Conservation (phyloP, 768 basidiomycete species). For the Macrolepiota dolichaula region DNA sequence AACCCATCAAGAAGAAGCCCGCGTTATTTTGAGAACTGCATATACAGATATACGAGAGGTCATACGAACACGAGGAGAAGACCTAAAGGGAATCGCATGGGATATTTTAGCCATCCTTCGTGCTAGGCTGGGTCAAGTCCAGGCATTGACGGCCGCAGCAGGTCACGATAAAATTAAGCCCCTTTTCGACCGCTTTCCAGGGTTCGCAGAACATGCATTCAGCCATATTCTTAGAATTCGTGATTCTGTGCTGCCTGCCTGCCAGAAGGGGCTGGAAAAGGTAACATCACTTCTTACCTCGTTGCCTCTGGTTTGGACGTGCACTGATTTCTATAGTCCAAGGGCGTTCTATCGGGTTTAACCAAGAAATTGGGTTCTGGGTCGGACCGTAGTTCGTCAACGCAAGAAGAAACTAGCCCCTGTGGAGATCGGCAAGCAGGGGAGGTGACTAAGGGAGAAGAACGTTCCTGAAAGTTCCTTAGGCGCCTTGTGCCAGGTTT, state of each 20-base stretch:
- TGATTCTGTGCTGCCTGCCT: background rate
- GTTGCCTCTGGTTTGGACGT: background rate
- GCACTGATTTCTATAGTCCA: background rate
- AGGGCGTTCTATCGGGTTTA: background rate
- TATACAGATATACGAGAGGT: slow-evolving; percentile 31
- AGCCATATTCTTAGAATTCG: background rate
- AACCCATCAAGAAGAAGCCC: slow-evolving; percentile 36
- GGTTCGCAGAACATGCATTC: background rate
- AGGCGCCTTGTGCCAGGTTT: no score
- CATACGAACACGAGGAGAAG: slow-evolving; percentile 3
- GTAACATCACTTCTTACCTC: slow-evolving; percentile 1
- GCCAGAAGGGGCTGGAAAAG: slow-evolving; percentile 1
- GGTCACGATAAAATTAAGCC: slow-evolving; percentile 5
- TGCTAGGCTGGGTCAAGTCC: background rate
- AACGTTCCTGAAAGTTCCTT: no score
- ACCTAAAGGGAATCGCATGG: slow-evolving; percentile 1
- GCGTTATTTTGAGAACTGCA: slow-evolving; percentile 29
- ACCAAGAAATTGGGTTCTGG: background rate
- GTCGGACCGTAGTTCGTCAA: no score
- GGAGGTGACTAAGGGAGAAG: no score
- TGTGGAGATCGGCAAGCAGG: no score
- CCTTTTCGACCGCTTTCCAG: slow-evolving; percentile 2
- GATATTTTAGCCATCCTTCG: slow-evolving; percentile 5
- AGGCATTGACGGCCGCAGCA: background rate
- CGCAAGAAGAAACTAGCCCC: no score